Percentiles rank a stretch among this genome's conserved stretches.
Evolutionary conservation across 1,284 basidiomycete genomes (phyloP).

Genomic region (Fomitopsis pinicola): DNA sequence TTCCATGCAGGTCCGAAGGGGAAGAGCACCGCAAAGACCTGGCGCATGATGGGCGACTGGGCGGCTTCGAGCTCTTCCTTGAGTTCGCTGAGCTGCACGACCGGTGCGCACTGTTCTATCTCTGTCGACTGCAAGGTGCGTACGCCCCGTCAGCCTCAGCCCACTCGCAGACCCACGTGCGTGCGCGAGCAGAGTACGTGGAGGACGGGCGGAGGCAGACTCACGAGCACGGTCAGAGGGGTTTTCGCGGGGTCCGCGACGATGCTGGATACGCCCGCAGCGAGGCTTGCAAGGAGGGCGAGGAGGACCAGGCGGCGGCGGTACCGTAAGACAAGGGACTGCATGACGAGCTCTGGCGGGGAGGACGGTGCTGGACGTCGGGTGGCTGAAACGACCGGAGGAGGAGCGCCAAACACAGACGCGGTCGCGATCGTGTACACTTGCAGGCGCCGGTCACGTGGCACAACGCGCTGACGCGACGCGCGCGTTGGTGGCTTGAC

Average conservation of each 20-base stretch:
- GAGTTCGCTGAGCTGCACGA: slow-evolving; percentile 54
- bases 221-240: slow-evolving; percentile 18
- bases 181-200: neutral
- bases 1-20: slow-evolving; percentile 88
- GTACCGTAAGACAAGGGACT: slow-evolving; percentile 12
- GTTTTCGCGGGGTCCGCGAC: slow-evolving; percentile 17
- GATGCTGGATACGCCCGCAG: slow-evolving; percentile 13
- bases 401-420: neutral
- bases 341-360: neutral
- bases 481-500: neutral
- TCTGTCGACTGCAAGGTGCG: slow-evolving; percentile 28
- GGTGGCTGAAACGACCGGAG: neutral
- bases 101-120: slow-evolving; percentile 37
- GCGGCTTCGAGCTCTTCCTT: slow-evolving; percentile 56
- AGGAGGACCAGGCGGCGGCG: slow-evolving; percentile 23
- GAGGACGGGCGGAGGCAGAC: slow-evolving; percentile 14
- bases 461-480: neutral
- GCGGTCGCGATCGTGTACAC: neutral
- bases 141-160: neutral
- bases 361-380: neutral
- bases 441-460: neutral
- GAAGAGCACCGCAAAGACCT: slow-evolving; percentile 75
- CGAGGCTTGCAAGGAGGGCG: slow-evolving; percentile 19
- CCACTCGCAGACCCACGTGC: slow-evolving; percentile 1
- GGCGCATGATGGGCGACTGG: slow-evolving; percentile 69